Base-by-base conservation (phyloP, 169 alveolate genomes). In the Plasmodium inui region DNA sequence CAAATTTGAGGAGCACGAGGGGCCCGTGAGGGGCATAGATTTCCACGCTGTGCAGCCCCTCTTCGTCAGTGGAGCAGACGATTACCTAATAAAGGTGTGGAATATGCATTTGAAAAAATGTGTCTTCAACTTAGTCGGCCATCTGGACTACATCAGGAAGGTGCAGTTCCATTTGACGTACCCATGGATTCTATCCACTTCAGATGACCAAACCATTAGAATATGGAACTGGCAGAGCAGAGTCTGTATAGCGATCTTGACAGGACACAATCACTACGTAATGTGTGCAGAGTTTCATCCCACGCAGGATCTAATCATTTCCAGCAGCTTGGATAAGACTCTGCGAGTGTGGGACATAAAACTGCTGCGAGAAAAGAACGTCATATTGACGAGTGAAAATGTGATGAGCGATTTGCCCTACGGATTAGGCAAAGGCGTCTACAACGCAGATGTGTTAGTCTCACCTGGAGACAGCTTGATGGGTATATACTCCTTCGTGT, bases 191-290 rank as follows among this genome's bases (percentile, higher is more conserved):
- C 94, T 99, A 44, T 98, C 99, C 44, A 94, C 99, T 8, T 97
- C 99, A 1, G 99, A 99, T 93, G 99, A 99, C 92, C 98, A 98
- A 94, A 99, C 99, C 0, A 96, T 98, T 88, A 93, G 99, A 73
- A 98, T 99, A 22, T 99, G 99, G 99, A 99, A 99, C 96, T 99
- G 99, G 99, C 98, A 98, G 82, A 97, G 98, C 83, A 93, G 99
- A 89, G 96, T 96, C 12, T 97, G 98, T 53, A 96, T 97, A 39
- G 95, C 97, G 12, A 98, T 97, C 6, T 93, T 98, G 3, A 97
- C 99, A 0, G 99, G 99, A 0, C 99, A 99, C 94, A 98, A 97
- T 82, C 99, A 99, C 95, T 99, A 99, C 95, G 99, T 99, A 0
- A 99, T 99, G 99, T 96, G 99, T 95, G 99, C 99, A 26, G 95